Base-by-base conservation (phyloP, 2,329 filamentous ascomycete genomes). In the Fusarium agapanthi region DNA sequence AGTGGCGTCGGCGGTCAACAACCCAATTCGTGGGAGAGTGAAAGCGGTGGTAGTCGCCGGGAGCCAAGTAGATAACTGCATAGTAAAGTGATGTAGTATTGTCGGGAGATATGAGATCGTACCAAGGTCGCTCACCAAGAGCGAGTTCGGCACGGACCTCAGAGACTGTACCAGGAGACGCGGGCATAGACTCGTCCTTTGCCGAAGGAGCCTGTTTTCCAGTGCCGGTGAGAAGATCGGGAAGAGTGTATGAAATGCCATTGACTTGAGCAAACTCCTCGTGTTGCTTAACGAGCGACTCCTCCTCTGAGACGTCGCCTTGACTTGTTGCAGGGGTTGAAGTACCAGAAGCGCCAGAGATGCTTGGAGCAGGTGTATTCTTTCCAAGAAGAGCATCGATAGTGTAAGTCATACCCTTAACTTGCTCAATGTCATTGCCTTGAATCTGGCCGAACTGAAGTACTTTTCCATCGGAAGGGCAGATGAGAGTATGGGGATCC, bases 401-500 rank as follows among this genome's bases (percentile, higher is more conserved):
- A 74, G 92, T 97, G 83, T 99, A 99, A 2, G 96, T 99, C 88
- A 99, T 96, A 67, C 96, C 96, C 84, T 99, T 99, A 72, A 99
- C 95, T 84, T 99, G 96, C 81, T 99, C 96, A 47, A 99, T 97
- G 79, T 98, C 94, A 53, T 95, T 95, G 77, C 95, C 91, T 78
- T 97, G 92, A 64, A 99, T 98, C 76, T 91, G 91, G 16, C 96
- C 96, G 76, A 95, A 98, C 77, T 98, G 95, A 32, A 99, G 88
- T 50, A 99, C 88, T 72, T 93, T 92, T 51, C 96, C 96, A 81
- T 99, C 96, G 10, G 96, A 90, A 2, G 96, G 97, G 2, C 94
- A 96, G 13, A 98, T 85, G 10, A 99, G 84, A 15, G 94, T 93
- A 78, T 93, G 92, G 3, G 89, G 88, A 75, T 95, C 90, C 4